Conservation (phyloP, 805 yeast species). For the Komagataella ulmi region DNA sequence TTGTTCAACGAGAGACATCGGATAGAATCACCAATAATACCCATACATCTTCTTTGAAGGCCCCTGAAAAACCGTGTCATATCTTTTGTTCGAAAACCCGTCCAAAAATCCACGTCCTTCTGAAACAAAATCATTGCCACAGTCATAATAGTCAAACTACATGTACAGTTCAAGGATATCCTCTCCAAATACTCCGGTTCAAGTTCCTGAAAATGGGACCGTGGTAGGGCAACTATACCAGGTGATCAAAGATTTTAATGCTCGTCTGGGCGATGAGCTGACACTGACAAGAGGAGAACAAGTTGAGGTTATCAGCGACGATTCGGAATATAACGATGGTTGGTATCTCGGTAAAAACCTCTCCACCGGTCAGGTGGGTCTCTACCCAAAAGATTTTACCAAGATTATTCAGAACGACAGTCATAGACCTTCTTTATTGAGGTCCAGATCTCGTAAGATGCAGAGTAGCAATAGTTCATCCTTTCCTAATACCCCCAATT, state of each 20-base stretch:
- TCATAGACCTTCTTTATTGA: conserved; percentile 24
- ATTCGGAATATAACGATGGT: conserved; percentile 87
- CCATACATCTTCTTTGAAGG: not conserved
- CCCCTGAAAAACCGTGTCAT: not conserved
- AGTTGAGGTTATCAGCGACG: conserved; percentile 83
- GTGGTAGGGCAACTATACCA: conserved; percentile 17
- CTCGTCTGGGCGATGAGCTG: conserved; percentile 84
- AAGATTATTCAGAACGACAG: conserved; percentile 19
- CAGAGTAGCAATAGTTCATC: conserved; percentile 16
- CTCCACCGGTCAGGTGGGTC: conserved; percentile 61
- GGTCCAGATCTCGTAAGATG: conserved; percentile 48
- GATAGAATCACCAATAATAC: not conserved
- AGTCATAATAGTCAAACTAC: not conserved
- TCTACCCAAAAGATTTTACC: conserved; percentile 86
- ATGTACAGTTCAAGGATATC: not conserved
- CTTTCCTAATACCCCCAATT: not conserved
- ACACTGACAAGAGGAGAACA: conserved; percentile 71
- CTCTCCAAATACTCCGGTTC: not conserved
- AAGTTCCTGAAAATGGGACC: not conserved
- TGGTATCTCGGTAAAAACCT: conserved; percentile 91
- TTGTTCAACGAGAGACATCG: not conserved
- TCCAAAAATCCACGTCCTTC: too few relatives aligned
- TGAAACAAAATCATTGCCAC: not conserved
- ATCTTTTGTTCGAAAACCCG: not conserved
- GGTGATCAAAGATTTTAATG: conserved; percentile 78